These are phyloP conservation scores for Macrolepiota albuminosa DNA, from an alignment of 768 basidiomycete species.

Conservation along the genomic window DNA sequence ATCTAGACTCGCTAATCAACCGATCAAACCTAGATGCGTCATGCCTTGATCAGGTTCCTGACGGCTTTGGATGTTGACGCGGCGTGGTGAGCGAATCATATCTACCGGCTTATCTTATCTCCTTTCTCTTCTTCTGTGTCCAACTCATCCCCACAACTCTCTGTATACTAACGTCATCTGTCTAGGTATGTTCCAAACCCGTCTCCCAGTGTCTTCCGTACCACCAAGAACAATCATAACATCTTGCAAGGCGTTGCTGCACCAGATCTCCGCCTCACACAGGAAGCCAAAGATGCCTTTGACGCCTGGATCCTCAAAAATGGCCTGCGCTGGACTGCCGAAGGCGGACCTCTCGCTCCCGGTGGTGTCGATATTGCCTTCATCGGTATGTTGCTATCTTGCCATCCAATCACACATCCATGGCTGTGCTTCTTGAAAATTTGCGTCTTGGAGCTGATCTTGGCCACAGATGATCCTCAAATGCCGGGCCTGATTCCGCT, in stretches of 20 bases:
- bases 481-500: conserved; percentile 93
- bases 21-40: conserved; percentile 66
- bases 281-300: conserved; percentile 74
- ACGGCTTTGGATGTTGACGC: conserved; percentile 73
- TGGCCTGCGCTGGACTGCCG: conserved; percentile 81
- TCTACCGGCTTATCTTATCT: conserved; percentile 1
- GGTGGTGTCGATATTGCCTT: conserved; percentile 87
- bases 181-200: conserved; percentile 84
- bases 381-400: conserved; percentile 50
- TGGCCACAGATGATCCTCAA: conserved; percentile 70
- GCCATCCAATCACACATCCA: background rate
- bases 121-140: background rate
- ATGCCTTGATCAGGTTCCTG: conserved; percentile 87
- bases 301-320: conserved; percentile 90
- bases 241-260: conserved; percentile 90
- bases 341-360: conserved; percentile 77
- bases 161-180: background rate
- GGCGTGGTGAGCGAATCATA: conserved; percentile 58
- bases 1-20: conserved; percentile 4
- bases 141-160: background rate
- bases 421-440: background rate
- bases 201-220: conserved; percentile 85
- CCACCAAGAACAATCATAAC: conserved; percentile 94
- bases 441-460: background rate
- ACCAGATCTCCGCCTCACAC: conserved; percentile 70